These are phyloP conservation scores for Plantago coronopus DNA, from an alignment of 305 asterid genomes.

Conservation along the genomic window DNA sequence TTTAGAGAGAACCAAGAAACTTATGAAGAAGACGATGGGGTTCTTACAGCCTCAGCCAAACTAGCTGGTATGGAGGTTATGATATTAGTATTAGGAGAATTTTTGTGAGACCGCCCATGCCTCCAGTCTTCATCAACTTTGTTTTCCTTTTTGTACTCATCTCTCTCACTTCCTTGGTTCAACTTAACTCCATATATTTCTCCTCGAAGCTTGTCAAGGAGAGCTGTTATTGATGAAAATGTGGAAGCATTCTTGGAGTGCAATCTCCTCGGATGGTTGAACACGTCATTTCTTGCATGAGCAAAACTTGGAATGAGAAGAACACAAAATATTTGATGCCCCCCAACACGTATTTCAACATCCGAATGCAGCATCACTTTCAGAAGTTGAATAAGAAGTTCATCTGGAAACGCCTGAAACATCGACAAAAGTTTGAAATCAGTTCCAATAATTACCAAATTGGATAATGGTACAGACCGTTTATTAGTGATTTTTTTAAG, in stretches of 20 bases:
- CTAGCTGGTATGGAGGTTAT: conserved; percentile 65
- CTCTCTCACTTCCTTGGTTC: conserved; percentile 36
- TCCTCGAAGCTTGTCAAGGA: conserved; percentile 87
- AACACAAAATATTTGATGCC: conserved; percentile 83
- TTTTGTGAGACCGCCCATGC: conserved; percentile 61
- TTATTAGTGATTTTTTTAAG: background rate
- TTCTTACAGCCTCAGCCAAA: conserved; percentile 61
- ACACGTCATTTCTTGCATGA: conserved; percentile 53
- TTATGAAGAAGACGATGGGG: conserved; percentile 8
- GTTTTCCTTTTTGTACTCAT: conserved; percentile 43
- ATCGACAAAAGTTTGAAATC: conserved; percentile 1
- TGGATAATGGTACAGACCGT: background rate
- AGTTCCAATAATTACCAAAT: background rate
- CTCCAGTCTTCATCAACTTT: conserved; percentile 58
- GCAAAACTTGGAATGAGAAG: conserved; percentile 76
- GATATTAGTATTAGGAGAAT: conserved; percentile 74
- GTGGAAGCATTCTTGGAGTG: conserved; percentile 67
- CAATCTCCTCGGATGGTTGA: conserved; percentile 58
- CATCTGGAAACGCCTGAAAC: conserved; percentile 78
- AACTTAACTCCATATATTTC: conserved; percentile 54
- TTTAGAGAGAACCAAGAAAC: background rate
- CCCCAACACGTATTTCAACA: conserved; percentile 82
- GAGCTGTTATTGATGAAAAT: conserved; percentile 72
- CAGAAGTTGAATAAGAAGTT: conserved; percentile 73
- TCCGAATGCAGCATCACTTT: conserved; percentile 87